These are phyloP conservation scores for Petunia secreta DNA, from an alignment of 257 asterid species.

Conservation along the genomic window DNA sequence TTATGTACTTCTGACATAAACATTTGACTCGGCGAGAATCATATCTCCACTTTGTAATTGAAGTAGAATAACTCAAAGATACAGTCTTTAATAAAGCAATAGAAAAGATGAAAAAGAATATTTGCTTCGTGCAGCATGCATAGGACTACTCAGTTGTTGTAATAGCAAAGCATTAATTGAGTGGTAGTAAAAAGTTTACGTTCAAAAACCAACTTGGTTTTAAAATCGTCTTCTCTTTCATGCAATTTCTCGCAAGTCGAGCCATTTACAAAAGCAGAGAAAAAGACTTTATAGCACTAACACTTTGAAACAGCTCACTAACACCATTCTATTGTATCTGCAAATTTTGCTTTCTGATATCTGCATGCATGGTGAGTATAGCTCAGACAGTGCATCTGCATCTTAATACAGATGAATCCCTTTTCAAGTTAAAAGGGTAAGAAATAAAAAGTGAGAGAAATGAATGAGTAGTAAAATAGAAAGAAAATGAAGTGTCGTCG, in stretches of 20 bases:
- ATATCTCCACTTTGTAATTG: too few species aligned
- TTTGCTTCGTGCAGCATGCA: not conserved
- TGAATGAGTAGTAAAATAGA: not conserved
- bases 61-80: too few species aligned
- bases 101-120: slow-evolving; percentile 17
- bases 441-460: not conserved
- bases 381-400: not conserved
- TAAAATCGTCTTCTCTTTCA: not conserved
- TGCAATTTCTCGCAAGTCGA: not conserved
- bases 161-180: not conserved
- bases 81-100: not conserved
- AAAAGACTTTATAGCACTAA: not conserved
- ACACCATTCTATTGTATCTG: slow-evolving; percentile 6
- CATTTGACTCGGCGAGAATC: too few species aligned
- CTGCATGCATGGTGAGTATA: slow-evolving; percentile 15
- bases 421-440: not conserved
- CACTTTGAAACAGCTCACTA: not conserved
- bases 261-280: slow-evolving; percentile 4
- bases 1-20: too few species aligned
- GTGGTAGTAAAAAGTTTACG: slow-evolving; percentile 1
- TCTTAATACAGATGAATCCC: not conserved
- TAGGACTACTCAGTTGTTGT: not conserved
- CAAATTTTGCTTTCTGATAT: not conserved
- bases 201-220: not conserved
- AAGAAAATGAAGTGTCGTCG: slow-evolving; percentile 8